phyloP scores from a whole-genome alignment of 2,329 filamentous ascomycete species.

The Fusarium graminum region DNA sequence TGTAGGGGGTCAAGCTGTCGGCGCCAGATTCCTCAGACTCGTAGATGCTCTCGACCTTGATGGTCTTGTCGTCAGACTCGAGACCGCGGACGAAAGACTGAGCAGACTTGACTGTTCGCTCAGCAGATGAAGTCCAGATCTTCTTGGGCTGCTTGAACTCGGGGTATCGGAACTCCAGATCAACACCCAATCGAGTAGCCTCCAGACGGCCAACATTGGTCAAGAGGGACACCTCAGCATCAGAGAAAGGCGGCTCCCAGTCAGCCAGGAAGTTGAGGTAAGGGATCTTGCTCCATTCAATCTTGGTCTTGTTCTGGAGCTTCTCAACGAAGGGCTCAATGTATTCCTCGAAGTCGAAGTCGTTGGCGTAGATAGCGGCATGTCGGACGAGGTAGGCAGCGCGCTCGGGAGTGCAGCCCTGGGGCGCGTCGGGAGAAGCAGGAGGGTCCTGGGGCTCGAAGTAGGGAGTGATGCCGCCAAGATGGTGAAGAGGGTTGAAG shows the following conservation, averaged over 20 bases:
- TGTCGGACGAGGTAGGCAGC: constrained; percentile 71
- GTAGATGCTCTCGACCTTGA: constrained; percentile 67
- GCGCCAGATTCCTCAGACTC: constrained; percentile 70
- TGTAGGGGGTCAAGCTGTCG: constrained; percentile 73
- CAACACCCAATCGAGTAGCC: constrained; percentile 69
- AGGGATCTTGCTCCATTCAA: constrained; percentile 69
- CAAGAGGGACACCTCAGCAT: constrained; percentile 68
- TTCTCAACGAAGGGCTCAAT: constrained; percentile 70
- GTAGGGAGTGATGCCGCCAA: constrained; percentile 69
- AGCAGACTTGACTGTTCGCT: constrained; percentile 70
- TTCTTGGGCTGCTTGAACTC: constrained; percentile 64
- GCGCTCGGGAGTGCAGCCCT: constrained; percentile 63
- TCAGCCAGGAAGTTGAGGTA: constrained; percentile 67
- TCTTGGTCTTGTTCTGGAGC: constrained; percentile 66
- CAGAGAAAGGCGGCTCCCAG: constrained; percentile 70
- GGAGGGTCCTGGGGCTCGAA: constrained; percentile 67
- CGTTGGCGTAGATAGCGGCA: constrained; percentile 71
- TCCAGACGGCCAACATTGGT: constrained; percentile 72
- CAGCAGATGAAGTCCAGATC: constrained; percentile 73
- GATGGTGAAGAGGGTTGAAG: constrained; percentile 67
- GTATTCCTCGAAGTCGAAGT: constrained; percentile 69
- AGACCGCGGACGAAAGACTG: constrained; percentile 69
- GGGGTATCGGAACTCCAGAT: constrained; percentile 70
- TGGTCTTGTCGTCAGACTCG: constrained; percentile 64
- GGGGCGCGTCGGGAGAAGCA: constrained; percentile 54